Percentiles rank a stretch among this genome's conserved stretches.
Evolutionary conservation across 306 rosid species (phyloP).

Genomic region (Lathyrus aphaca): DNA sequence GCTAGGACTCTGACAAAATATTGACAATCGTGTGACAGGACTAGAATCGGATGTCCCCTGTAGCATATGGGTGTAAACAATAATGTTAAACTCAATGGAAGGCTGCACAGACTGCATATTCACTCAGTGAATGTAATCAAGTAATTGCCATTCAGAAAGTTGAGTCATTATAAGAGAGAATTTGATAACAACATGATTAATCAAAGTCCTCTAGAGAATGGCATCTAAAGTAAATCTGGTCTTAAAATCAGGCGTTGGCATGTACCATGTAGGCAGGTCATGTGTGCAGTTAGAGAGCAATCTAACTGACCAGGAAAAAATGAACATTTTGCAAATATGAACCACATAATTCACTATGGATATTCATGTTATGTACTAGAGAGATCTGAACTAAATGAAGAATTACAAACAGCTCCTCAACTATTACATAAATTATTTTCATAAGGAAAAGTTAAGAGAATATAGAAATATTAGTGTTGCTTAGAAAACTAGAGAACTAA

Average conservation of each 20-base stretch:
- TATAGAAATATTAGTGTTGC: background rate
- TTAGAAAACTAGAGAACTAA: constrained; percentile 21
- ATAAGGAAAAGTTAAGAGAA: background rate
- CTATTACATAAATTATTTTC: constrained; percentile 26
- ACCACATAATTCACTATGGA: constrained; percentile 5
- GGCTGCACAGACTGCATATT: constrained; percentile 25
- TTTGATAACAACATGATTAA: constrained; percentile 1
- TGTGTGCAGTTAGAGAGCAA: background rate
- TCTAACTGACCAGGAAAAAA: constrained; percentile 2
- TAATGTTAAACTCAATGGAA: constrained; percentile 24
- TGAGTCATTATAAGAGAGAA: background rate
- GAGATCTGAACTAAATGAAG: constrained; percentile 12
- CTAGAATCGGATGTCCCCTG: constrained; percentile 68
- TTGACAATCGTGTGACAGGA: constrained; percentile 46
- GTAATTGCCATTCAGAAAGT: constrained; percentile 4
- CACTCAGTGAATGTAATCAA: constrained; percentile 27
- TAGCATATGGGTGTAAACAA: constrained; percentile 40
- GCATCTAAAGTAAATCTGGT: constrained; percentile 27
- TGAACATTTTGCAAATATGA: constrained; percentile 17
- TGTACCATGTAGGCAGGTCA: background rate
- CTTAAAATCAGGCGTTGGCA: constrained; percentile 20
- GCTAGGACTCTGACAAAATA: constrained; percentile 50
- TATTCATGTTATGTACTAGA: constrained; percentile 21
- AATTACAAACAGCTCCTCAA: constrained; percentile 20
- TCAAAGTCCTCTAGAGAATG: constrained; percentile 2